Conservation (phyloP, 1,284 basidiomycete species). For the Papiliotrema flavescens region DNA sequence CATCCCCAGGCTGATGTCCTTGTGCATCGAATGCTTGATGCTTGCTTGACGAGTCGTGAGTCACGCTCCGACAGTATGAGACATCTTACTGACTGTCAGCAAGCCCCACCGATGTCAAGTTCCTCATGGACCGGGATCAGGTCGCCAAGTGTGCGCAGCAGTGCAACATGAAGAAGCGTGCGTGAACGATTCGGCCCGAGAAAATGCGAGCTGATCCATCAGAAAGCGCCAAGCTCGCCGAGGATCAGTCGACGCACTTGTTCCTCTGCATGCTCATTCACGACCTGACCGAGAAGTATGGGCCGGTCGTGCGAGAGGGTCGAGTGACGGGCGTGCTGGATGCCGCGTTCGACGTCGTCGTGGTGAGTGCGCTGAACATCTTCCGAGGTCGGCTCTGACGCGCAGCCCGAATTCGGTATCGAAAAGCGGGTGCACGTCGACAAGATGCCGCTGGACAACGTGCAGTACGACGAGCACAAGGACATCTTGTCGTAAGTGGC, state of each 20-base stretch:
- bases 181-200: too few relatives aligned
- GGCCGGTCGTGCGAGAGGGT: conserved; percentile 88
- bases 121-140: conserved; percentile 93
- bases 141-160: conserved; percentile 96
- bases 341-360: conserved; percentile 86
- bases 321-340: conserved; percentile 91
- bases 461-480: conserved; percentile 87
- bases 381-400: not conserved
- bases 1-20: conserved; percentile 74
- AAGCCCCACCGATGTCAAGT: conserved; percentile 65
- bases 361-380: conserved; percentile 35
- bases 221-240: conserved; percentile 69
- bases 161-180: conserved; percentile 76
- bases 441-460: conserved; percentile 97
- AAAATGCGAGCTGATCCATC: conserved; percentile 4
- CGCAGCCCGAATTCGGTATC: conserved; percentile 80
- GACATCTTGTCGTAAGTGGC: conserved; percentile 60
- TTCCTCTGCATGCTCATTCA: conserved; percentile 87
- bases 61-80: conserved; percentile 4
- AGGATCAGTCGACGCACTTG: conserved; percentile 93
- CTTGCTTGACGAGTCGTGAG: conserved; percentile 69
- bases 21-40: conserved; percentile 94
- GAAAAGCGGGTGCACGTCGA: conserved; percentile 98
- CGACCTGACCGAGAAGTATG: conserved; percentile 89
- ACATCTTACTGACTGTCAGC: conserved; percentile 8